Percentiles rank a stretch among this genome's conserved stretches.
phyloP scores from a whole-genome alignment of 306 rosid species.

The Rosa multiflora region DNA sequence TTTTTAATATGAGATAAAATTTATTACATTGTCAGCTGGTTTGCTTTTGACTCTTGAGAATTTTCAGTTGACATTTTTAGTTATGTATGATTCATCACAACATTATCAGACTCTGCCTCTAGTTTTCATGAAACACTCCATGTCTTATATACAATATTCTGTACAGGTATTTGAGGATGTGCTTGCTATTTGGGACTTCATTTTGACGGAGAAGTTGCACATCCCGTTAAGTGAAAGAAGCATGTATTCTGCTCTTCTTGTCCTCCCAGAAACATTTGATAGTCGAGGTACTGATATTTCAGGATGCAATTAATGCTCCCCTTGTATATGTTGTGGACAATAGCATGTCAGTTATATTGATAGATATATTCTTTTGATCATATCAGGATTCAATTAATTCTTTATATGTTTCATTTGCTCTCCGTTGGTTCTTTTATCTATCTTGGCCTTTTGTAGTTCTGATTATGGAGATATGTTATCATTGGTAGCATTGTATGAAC shows the following conservation, averaged over 20 bases:
- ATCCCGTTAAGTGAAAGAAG: constrained; percentile 73
- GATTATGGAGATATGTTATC: not conserved
- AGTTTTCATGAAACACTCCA: not conserved
- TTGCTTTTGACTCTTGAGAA: not conserved
- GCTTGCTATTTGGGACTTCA: constrained; percentile 90
- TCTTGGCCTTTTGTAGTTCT: not conserved
- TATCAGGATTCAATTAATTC: not conserved
- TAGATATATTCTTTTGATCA: not conserved
- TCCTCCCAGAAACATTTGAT: constrained; percentile 89
- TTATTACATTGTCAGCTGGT: not conserved
- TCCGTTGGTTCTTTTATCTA: not conserved
- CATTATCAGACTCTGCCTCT: not conserved
- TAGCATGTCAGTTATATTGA: not conserved
- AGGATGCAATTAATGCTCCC: constrained; percentile 3
- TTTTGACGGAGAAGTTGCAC: constrained; percentile 74
- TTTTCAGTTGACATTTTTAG: not conserved
- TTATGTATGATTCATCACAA: not conserved
- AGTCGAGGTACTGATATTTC: constrained; percentile 56
- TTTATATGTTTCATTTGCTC: not conserved
- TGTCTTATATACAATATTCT: constrained; percentile 25
- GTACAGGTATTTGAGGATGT: constrained; percentile 81
- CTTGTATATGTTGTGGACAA: not conserved
- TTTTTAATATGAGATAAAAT: not conserved
- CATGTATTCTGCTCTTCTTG: constrained; percentile 80
- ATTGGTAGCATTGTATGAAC: not conserved